Evolutionary conservation across 345 rosid species (phyloP).

Genomic region (Raphanus sativus): DNA sequence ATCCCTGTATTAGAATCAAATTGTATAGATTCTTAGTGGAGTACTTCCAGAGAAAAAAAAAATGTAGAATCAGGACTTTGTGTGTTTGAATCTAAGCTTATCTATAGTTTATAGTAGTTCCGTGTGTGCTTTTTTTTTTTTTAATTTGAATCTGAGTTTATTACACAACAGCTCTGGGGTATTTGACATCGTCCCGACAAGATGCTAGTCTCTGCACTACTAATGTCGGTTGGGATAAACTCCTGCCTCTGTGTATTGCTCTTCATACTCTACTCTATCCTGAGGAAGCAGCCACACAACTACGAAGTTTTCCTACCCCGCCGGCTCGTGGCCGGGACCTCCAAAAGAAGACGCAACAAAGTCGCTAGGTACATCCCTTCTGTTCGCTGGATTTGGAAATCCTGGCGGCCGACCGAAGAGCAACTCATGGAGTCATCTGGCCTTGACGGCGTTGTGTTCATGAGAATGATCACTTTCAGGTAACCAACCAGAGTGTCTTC

Average conservation of each 20-base stretch:
- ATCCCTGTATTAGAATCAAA: too few relatives aligned
- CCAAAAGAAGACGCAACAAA: conserved; percentile 54
- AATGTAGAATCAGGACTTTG: too few relatives aligned
- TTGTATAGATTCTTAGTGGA: too few relatives aligned
- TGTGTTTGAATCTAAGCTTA: too few relatives aligned
- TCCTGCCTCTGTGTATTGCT: conserved; percentile 70
- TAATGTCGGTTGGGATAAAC: conserved; percentile 88
- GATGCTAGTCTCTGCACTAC: conserved; percentile 91
- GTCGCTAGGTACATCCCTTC: conserved; percentile 79
- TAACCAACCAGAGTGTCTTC: conserved; percentile 20
- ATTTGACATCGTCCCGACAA: too few relatives aligned
- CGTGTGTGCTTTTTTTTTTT: too few relatives aligned
- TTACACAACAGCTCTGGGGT: too few relatives aligned
- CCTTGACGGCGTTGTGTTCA: conserved; percentile 76
- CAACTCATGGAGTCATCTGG: conserved; percentile 68
- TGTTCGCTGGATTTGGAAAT: conserved; percentile 74
- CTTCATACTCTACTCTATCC: conserved; percentile 67
- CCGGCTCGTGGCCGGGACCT: conserved; percentile 59
- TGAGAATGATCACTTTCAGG: conserved; percentile 85
- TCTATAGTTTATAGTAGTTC: too few relatives aligned
- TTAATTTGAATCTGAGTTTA: too few relatives aligned
- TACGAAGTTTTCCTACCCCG: conserved; percentile 80
- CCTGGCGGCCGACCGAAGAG: conserved; percentile 72
- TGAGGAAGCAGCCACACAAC: conserved; percentile 74
- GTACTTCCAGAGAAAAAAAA: too few relatives aligned